Percentiles rank a stretch among this genome's conserved stretches.
These are phyloP conservation scores for Aspergillus diversus DNA, from an alignment of 495 filamentous ascomycete species.

Conservation along the genomic window DNA sequence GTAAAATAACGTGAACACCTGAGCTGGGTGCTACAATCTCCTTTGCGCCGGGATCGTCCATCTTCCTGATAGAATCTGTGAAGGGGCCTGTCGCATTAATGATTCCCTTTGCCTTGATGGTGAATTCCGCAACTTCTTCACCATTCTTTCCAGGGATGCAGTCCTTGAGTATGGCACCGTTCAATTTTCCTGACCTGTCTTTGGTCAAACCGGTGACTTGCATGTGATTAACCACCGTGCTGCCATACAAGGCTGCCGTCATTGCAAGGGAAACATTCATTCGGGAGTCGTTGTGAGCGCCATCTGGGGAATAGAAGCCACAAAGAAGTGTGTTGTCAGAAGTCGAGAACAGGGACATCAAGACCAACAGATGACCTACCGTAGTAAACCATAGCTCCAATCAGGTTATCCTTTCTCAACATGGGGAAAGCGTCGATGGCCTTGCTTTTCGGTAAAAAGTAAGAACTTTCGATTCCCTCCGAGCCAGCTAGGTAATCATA, in stretches of 20 bases:
- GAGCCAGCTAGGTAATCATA: conserved; percentile 95
- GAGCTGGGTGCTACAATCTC: conserved; percentile 94
- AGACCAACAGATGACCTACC: conserved; percentile 44
- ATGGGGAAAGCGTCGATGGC: conserved; percentile 97
- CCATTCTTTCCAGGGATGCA: conserved; percentile 64
- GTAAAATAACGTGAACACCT: conserved; percentile 92
- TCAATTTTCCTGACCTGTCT: conserved; percentile 75
- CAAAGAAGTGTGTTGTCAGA: conserved; percentile 24
- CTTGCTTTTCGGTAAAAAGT: conserved; percentile 93
- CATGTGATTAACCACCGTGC: conserved; percentile 90
- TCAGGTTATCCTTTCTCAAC: conserved; percentile 82
- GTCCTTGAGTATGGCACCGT: conserved; percentile 80
- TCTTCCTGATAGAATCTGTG: conserved; percentile 88
- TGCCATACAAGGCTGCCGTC: conserved; percentile 92
- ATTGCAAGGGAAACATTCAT: conserved; percentile 98
- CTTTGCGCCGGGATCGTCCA: conserved; percentile 74
- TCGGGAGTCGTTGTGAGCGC: conserved; percentile 95
- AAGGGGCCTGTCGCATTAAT: conserved; percentile 98
- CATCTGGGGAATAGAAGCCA: conserved; percentile 54
- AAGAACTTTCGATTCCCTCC: conserved; percentile 96
- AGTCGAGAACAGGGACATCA: neutral
- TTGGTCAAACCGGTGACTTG: conserved; percentile 87
- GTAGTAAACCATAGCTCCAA: conserved; percentile 96
- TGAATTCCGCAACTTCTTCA: conserved; percentile 61
- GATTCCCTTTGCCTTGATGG: conserved; percentile 83